phyloP scores from a whole-genome alignment of 1,284 basidiomycete species.

The Athelia psychrophila region DNA sequence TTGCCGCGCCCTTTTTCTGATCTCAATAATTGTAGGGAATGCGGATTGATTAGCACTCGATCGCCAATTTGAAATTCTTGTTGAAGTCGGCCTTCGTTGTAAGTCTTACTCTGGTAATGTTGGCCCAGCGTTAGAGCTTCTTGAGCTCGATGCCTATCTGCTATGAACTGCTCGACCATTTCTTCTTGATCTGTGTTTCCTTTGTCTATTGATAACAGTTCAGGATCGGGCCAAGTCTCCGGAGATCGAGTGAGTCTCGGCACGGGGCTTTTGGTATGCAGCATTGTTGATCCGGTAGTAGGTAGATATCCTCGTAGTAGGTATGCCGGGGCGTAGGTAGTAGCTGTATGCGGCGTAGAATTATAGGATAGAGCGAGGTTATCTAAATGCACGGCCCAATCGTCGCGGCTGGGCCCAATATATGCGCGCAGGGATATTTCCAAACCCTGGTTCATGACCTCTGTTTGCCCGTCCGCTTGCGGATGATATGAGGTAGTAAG shows the following conservation, averaged over 20 bases:
- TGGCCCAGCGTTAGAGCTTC: constrained; percentile 21
- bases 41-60: constrained; percentile 19
- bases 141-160: constrained; percentile 13
- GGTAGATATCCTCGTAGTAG: constrained; percentile 21
- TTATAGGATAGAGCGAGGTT: constrained; percentile 19
- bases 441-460: constrained; percentile 28
- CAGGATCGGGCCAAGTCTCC: neutral
- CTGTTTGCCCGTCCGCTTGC: constrained; percentile 30
- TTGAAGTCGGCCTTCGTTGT: constrained; percentile 6
- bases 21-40: constrained; percentile 14
- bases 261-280: neutral
- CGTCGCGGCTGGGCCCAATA: constrained; percentile 11
- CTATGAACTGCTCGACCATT: constrained; percentile 16
- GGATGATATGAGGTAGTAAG: constrained; percentile 29
- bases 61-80: constrained; percentile 23
- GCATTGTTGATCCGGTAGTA: constrained; percentile 8
- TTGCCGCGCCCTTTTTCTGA: constrained; percentile 10
- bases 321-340: constrained; percentile 19
- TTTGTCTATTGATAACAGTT: neutral
- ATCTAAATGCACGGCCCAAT: constrained; percentile 16
- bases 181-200: constrained; percentile 10
- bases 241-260: neutral
- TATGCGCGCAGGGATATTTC: constrained; percentile 24
- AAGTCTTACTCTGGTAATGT: constrained; percentile 20
- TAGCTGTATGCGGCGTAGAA: constrained; percentile 17